Evolutionary conservation across 2,329 filamentous ascomycete species (phyloP), one percentile per base, ranked within the genome.

Genomic region (Aspergillus fijiensis): DNA sequence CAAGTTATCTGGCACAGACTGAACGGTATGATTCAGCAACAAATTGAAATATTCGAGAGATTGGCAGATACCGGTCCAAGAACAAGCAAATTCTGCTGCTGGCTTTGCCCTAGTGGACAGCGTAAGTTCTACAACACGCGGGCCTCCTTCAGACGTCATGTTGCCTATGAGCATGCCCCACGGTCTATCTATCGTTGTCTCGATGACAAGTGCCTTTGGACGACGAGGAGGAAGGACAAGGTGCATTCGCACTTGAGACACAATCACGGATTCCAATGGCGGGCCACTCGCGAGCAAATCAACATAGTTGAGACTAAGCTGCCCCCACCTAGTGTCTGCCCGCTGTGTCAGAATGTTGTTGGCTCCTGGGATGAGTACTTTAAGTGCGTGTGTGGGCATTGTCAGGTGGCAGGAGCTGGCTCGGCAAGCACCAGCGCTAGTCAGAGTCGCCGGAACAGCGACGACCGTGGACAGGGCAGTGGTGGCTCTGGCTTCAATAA

Each of bases 111-210:
- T 11, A 5, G 5, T 7, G 31, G 27, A 11, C 39, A 47, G 16
- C 53, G 33, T 21, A 58, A 51, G n/a, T 7, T 11, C 11, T 61
- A 55, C 23, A 16, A 5, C 16, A 27, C 12, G 6, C 58, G 45
- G n/a, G 59, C 63, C 3, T 25, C 47, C 1, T 65, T 65, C 33
- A 59, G 29, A 31, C 59, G 63, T 3, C 65, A 66, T 25, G 59
- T 65, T 2, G 52, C 48, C 9, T 4, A 53, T 23, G 25, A 39
- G 11, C 65, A 66, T 23, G 5, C 9, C 6, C 52, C 51, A 5
- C 39, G 51, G 29, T 56, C 27, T 25, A 31, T 27, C 12, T 61
- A 61, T 21, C 19, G 2, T 29, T 66, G 61, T 27, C 45, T 57
- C 4, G 29, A 3, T 4, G 16, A n/a, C 39, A 5, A 4, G 4